phyloP scores from a whole-genome alignment of 2,329 filamentous ascomycete species.

The Thyridium curvatum region DNA sequence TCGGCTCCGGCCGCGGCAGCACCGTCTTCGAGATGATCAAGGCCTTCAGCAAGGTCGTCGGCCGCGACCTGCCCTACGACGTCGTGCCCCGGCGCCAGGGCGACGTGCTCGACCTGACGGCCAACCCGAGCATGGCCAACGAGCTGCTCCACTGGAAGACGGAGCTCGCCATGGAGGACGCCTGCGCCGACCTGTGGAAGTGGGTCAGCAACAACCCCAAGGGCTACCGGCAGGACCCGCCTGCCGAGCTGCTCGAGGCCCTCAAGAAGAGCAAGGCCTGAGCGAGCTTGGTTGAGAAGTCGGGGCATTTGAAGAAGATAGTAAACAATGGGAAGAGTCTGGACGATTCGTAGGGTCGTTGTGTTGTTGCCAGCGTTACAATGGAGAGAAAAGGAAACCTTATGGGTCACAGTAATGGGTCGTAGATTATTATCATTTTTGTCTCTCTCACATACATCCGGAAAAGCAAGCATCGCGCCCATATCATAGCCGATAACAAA shows the following conservation, averaged over 20 bases:
- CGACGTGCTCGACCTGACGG: conserved; percentile 91
- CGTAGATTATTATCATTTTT: too few species aligned
- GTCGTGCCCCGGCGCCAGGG: conserved; percentile 76
- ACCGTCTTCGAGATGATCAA: conserved; percentile 98
- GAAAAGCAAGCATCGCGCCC: too few species aligned
- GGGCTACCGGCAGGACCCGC: conserved; percentile 90
- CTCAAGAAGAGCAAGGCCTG: conserved; percentile 36
- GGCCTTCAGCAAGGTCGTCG: conserved; percentile 83
- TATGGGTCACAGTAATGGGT: too few species aligned
- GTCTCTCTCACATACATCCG: too few species aligned
- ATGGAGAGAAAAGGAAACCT: too few species aligned
- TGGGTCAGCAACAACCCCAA: conserved; percentile 97
- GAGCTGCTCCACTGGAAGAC: conserved; percentile 90
- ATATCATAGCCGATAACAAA: too few species aligned
- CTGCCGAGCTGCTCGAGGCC: conserved; percentile 67
- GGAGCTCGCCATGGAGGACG: conserved; percentile 82
- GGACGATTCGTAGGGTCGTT: too few species aligned
- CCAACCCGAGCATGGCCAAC: conserved; percentile 83
- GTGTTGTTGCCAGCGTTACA: conserved; percentile 1
- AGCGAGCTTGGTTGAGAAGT: not conserved
- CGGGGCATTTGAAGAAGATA: too few species aligned
- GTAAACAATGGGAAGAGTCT: not conserved
- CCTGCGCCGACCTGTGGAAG: conserved; percentile 89
- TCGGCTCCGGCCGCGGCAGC: conserved; percentile 89
- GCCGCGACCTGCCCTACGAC: conserved; percentile 79